Percentiles rank a stretch among this genome's conserved stretches.
Conservation (phyloP, 2,329 filamentous ascomycete species). For the Trichocomaceae sp. region DNA sequence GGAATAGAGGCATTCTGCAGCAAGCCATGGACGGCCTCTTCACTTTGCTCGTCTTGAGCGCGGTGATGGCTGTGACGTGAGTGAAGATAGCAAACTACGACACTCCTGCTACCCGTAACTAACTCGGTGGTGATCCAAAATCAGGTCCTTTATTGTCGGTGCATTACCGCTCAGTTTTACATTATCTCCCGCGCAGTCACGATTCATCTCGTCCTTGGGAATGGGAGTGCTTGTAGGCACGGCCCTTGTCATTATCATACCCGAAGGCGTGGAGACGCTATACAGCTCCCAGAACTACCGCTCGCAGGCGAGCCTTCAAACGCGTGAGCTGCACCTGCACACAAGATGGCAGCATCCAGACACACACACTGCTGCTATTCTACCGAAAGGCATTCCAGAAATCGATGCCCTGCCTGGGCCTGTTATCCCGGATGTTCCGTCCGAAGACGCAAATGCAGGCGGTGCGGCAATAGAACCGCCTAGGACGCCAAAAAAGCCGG, state of each 20-base stretch:
- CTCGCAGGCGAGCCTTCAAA: conserved; percentile 26
- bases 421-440: conserved; percentile 18
- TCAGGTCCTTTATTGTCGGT: conserved; percentile 87
- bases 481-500: conserved; percentile 2
- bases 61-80: conserved; percentile 60
- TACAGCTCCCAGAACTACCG: conserved; percentile 50
- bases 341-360: conserved; percentile 24
- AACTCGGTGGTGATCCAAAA: neutral
- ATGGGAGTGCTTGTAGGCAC: conserved; percentile 93
- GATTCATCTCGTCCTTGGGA: conserved; percentile 84
- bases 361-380: neutral
- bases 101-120: neutral
- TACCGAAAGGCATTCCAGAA: conserved; percentile 10
- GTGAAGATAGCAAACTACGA: too few relatives aligned
- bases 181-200: conserved; percentile 77
- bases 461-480: neutral
- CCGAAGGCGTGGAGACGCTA: conserved; percentile 88
- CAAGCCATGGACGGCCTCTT: conserved; percentile 54
- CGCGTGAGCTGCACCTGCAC: conserved; percentile 21
- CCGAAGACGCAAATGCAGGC: neutral
- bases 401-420: conserved; percentile 23
- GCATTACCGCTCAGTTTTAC: conserved; percentile 83
- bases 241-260: conserved; percentile 93
- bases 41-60: conserved; percentile 58
- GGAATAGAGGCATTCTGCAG: conserved; percentile 1